Evolutionary conservation across 306 rosid species (phyloP), one percentile per base, ranked within the genome.

Genomic region (Quercus berberidifolia): DNA sequence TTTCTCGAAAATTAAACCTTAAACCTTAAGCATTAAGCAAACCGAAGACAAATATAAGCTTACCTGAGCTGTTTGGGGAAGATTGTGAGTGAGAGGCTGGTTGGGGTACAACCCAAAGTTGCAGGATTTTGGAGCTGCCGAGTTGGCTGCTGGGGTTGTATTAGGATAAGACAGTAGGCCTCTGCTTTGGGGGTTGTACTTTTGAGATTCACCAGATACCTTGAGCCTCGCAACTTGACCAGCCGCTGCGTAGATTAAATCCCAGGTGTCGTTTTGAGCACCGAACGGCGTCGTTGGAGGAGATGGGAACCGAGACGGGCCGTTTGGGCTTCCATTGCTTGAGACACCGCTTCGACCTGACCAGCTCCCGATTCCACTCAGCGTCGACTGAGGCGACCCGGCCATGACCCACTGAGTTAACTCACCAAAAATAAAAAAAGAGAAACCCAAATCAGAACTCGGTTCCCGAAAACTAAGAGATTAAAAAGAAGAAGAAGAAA

Each of bases 191-290:
- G 78, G 65, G 14, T 72, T 64, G 31, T 72, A 65, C 52, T 70
- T 81, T 8, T 85, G 20, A 1, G 67, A 83, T 2, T 83, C 91
- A 1, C 21, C 74, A 1, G 75, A 79, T 71, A 89, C 79, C 76
- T 91, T 92, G 76, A 91, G 49, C 86, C 93, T 89, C 11, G 97
- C 97, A 0, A 94, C 96, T 80, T 94, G 88, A 0, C 89, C 93
- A 1, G 96, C 97, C 0, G 93, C 96, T 0, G 88, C 93, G 63
- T 88, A 91, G 3, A 94, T 87, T 31, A 86, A 91, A 6, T 89
- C 92, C 93, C 94, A 92, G 1, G 90, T 86, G 84, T 89, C 92
- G 38, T 89, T 80, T 3, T 73, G 74, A 0, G 76, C 85, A 1
- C 83, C 55, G 51, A 87, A 90, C 74, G 96, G 92, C 58, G 92